Conservation (phyloP, 2,329 filamentous ascomycete species). For the Arthrobotrys sinensis region DNA sequence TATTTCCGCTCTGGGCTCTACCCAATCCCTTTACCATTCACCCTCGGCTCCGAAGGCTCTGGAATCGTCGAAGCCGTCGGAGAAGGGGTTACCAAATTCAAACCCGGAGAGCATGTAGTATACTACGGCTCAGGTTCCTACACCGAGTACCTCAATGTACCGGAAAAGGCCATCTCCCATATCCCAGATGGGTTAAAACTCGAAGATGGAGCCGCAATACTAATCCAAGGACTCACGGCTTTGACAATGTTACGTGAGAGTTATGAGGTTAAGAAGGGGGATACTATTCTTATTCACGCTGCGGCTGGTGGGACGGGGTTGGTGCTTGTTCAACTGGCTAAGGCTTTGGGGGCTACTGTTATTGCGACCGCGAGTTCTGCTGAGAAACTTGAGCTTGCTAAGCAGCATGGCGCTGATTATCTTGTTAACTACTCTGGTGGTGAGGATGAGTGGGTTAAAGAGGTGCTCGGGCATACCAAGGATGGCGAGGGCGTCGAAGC, state of each 20-base stretch:
- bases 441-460: constrained; percentile 71
- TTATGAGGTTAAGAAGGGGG: constrained; percentile 78
- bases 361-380: constrained; percentile 84
- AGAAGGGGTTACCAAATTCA: constrained; percentile 69
- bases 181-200: constrained; percentile 76
- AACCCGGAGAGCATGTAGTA: constrained; percentile 79
- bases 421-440: constrained; percentile 79
- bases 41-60: constrained; percentile 83
- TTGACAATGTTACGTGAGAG: constrained; percentile 84
- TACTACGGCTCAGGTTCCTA: constrained; percentile 75
- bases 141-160: constrained; percentile 73
- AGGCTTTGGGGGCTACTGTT: constrained; percentile 79
- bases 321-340: constrained; percentile 79
- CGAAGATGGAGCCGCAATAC: constrained; percentile 77
- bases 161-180: constrained; percentile 73
- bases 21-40: constrained; percentile 78
- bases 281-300: constrained; percentile 87
- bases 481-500: constrained; percentile 80
- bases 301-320: constrained; percentile 86
- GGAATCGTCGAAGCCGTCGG: constrained; percentile 79
- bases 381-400: constrained; percentile 81
- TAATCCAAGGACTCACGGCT: constrained; percentile 88
- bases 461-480: constrained; percentile 78
- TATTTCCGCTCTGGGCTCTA: constrained; percentile 93
- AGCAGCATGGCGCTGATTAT: constrained; percentile 79